These are phyloP conservation scores for Pichia ethanolica DNA, from an alignment of 805 yeast genomes.

Conservation along the genomic window DNA sequence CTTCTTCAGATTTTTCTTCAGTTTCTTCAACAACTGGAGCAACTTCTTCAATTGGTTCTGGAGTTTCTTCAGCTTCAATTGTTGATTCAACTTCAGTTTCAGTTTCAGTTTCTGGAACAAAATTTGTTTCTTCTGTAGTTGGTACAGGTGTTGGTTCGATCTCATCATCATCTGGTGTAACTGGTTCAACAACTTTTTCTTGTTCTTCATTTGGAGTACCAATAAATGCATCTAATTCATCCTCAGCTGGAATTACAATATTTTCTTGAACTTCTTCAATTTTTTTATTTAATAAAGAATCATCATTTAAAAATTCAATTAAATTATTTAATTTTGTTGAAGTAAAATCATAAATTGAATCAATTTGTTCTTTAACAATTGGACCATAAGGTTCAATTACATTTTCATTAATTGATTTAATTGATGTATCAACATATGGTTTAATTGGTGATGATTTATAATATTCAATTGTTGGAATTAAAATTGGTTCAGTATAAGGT, in stretches of 20 bases:
- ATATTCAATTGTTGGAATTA: constrained; percentile 6
- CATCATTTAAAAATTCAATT: constrained; percentile 4
- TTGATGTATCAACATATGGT: constrained; percentile 16
- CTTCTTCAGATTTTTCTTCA: neutral
- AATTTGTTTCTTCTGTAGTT: neutral
- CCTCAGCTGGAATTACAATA: constrained; percentile 3
- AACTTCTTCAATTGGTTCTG: neutral
- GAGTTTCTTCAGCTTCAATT: neutral
- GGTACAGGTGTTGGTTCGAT: constrained; percentile 6
- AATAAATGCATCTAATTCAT: constrained; percentile 6
- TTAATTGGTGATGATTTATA: constrained; percentile 20
- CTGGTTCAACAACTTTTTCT: neutral
- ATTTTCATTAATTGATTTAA: neutral
- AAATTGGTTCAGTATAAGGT: constrained; percentile 18
- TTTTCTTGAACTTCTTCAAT: neutral
- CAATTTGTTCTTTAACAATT: constrained; percentile 6
- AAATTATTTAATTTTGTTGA: constrained; percentile 1
- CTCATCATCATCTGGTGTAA: constrained; percentile 6
- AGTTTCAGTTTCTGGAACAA: neutral
- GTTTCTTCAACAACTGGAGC: neutral
- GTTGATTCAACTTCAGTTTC: neutral
- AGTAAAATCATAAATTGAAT: neutral
- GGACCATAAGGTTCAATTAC: constrained; percentile 15
- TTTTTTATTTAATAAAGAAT: constrained; percentile 3
- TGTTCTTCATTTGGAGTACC: constrained; percentile 1